These are phyloP conservation scores for Coemansia sp. DNA, from an alignment of 192 early-diverging fungal genomes.

Conservation along the genomic window DNA sequence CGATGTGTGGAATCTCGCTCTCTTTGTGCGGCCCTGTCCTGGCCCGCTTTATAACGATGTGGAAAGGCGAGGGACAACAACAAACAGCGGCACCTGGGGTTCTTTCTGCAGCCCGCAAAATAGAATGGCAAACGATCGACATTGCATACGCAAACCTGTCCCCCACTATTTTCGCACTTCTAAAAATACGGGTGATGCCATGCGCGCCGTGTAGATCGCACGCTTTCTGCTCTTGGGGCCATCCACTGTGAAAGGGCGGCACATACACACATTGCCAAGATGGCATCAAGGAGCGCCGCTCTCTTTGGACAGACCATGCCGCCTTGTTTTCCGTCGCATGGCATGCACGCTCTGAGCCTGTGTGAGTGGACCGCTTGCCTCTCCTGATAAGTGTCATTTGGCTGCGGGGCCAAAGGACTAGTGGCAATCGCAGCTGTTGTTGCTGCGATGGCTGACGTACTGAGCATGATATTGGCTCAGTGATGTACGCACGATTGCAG, in stretches of 20 bases:
- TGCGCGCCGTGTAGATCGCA: conserved; percentile 10
- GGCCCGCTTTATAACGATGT: conserved; percentile 37
- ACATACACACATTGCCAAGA: background rate
- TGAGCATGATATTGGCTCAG: background rate
- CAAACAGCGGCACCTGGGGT: conserved; percentile 14
- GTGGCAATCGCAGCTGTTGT: background rate
- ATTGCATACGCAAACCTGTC: conserved; percentile 18
- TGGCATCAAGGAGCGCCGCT: background rate
- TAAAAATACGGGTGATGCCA: conserved; percentile 22
- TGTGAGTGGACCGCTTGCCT: background rate
- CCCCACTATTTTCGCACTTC: conserved; percentile 26
- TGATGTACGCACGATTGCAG: background rate
- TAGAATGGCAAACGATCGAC: conserved; percentile 20
- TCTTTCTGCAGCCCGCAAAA: conserved; percentile 24
- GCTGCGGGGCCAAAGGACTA: background rate
- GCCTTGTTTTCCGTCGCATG: conserved; percentile 8
- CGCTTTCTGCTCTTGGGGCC: conserved; percentile 14
- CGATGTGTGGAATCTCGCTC: conserved; percentile 30
- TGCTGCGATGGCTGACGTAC: background rate
- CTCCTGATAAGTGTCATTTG: conserved; percentile 2
- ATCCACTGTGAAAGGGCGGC: conserved; percentile 4
- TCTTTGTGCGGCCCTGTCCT: conserved; percentile 32
- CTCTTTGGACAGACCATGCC: background rate
- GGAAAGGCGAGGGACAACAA: conserved; percentile 31
- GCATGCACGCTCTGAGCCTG: background rate